Conservation (phyloP, 2,329 filamentous ascomycete species). For the Aspergillus fumigatiaffinis region DNA sequence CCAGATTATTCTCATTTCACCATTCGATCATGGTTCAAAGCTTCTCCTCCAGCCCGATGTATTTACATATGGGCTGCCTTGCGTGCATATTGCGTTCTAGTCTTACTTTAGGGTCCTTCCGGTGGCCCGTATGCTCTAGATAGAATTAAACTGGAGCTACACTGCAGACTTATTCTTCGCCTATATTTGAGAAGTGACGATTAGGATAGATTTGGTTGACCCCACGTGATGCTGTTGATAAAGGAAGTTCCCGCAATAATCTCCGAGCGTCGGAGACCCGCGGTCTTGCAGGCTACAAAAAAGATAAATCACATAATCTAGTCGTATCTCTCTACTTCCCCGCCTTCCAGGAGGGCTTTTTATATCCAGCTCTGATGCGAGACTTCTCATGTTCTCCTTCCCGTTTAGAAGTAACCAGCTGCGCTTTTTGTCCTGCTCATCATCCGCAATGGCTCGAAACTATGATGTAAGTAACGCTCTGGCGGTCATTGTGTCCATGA, state of each 20-base stretch:
- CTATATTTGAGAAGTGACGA: background rate
- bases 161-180: background rate
- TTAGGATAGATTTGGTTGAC: background rate
- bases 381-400: slow-evolving; percentile 17
- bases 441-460: slow-evolving; percentile 34
- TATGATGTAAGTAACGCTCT: slow-evolving; percentile 31
- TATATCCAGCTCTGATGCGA: slow-evolving; percentile 24
- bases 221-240: background rate
- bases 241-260: slow-evolving; percentile 1
- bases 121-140: background rate
- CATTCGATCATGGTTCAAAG: background rate
- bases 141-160: background rate
- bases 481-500: background rate
- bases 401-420: slow-evolving; percentile 15
- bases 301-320: slow-evolving; percentile 7
- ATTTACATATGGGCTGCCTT: background rate
- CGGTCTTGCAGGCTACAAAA: background rate
- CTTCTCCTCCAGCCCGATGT: background rate
- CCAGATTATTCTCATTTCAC: background rate
- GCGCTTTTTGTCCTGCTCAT: slow-evolving; percentile 28
- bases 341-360: background rate
- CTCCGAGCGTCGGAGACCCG: slow-evolving; percentile 14
- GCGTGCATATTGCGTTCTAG: background rate
- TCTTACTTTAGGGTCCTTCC: background rate
- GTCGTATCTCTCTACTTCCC: slow-evolving; percentile 1